Base-by-base conservation (phyloP, 495 filamentous ascomycete species). In the Podospora pseudopauciseta region DNA sequence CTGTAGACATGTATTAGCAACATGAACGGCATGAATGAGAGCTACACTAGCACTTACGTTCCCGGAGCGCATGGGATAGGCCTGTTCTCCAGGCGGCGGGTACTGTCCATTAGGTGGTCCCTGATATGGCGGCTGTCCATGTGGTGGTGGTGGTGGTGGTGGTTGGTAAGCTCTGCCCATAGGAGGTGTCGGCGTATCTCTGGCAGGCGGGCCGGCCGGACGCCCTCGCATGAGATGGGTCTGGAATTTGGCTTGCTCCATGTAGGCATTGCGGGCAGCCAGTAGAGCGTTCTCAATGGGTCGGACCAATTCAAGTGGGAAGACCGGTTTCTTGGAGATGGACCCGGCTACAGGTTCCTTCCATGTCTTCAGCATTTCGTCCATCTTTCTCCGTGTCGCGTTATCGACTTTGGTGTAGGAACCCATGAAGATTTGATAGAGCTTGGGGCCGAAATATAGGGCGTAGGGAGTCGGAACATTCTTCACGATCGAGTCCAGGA, bases 401-500 rank as follows among this genome's bases (percentile, higher is more conserved):
- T 82, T 82, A 73, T 97, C 93, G 67, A 97, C 93, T 71, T 95
- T 84, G 5, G 88, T 89, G 76, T 97, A 99, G 64, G 96, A 92
- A 71, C 92, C 90, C 93, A 99, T 97, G 77, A 97, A 99, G 19
- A 92, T 97, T 70, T 87, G 86, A 77, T 92, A 98, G 67, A 99
- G 86, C 77, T 94, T 93, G 20, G 91, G 89, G 53, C 95, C 92
- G 68, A 99, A 89, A 77, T 95, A 97, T 6, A 97, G 85, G 1
- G 93, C 96, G 79, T 98, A 99, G 60, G 95, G 96, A 0, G 93
- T 97, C 28, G 96, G 96, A 66, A 98, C 93, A 84, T 98, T 98
- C 81, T 99, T 99, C 73, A 95, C 95, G 66, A 99, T 91, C 9
- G 94, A 97, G 81, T 99, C 95, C 76, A 97, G 91, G 72, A 99